Conservation (phyloP, 1,139 yeast species). For the Taphrina betulina region DNA sequence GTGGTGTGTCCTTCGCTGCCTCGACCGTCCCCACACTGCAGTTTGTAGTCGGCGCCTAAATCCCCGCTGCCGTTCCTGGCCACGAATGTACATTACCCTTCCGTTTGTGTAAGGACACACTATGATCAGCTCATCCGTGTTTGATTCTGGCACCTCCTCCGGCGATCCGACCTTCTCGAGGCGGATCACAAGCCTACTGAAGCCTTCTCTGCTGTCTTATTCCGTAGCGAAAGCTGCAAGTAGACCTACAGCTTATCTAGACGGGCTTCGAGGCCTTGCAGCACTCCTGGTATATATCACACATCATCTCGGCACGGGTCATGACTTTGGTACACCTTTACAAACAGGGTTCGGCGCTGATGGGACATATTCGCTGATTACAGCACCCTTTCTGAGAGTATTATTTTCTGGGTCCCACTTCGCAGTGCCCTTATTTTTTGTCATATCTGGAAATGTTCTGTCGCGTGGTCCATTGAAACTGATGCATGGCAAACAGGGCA, state of each 20-base stretch:
- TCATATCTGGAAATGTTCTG: slow-evolving; percentile 24
- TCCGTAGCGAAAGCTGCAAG: too few species aligned
- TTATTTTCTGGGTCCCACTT: slow-evolving; percentile 23
- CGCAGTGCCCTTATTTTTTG: slow-evolving; percentile 22
- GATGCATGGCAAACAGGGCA: slow-evolving; percentile 1
- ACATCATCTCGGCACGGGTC: slow-evolving; percentile 22
- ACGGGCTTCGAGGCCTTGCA: slow-evolving; percentile 24
- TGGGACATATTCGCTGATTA: slow-evolving; percentile 6
- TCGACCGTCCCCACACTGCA: too few species aligned
- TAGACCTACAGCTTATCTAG: slow-evolving; percentile 25
- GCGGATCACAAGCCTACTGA: too few species aligned
- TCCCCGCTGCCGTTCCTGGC: too few species aligned
- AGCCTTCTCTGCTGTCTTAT: too few species aligned
- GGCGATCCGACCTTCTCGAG: too few species aligned
- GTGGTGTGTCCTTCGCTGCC: too few species aligned
- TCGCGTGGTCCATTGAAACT: slow-evolving; percentile 5
- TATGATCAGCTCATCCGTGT: too few species aligned
- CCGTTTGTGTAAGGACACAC: too few species aligned
- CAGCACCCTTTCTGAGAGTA: slow-evolving; percentile 7
- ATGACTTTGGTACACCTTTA: slow-evolving; percentile 9
- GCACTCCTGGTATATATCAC: slow-evolving; percentile 21
- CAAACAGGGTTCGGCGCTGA: slow-evolving; percentile 8
- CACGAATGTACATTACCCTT: too few species aligned
- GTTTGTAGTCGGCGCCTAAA: too few species aligned
- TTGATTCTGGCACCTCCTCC: too few species aligned